phyloP scores from a whole-genome alignment of 2,329 filamentous ascomycete genomes.

The Capronia coronata region DNA sequence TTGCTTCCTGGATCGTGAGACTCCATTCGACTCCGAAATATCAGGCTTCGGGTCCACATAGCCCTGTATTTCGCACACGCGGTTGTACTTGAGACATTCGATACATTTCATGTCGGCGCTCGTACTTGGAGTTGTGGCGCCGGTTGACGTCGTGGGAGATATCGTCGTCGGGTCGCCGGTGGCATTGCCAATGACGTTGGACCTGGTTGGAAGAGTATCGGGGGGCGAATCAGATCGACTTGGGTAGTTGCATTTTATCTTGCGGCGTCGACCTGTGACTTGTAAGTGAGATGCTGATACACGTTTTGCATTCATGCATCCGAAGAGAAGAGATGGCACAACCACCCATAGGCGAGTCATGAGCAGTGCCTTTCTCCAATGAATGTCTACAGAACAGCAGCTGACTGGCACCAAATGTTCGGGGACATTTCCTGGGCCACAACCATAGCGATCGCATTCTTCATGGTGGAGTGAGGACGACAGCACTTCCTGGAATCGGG shows the following conservation, averaged over 20 bases:
- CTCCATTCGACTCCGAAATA: background rate
- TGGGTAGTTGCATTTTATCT: conserved; percentile 27
- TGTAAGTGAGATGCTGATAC: background rate
- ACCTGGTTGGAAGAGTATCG: background rate
- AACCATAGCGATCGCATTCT: too few relatives aligned
- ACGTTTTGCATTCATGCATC: background rate
- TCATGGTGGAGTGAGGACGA: too few relatives aligned
- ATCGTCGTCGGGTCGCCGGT: background rate
- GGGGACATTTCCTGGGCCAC: too few relatives aligned
- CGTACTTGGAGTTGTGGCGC: background rate
- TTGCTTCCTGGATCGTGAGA: background rate
- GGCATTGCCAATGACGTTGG: background rate
- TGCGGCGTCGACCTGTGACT: conserved; percentile 26
- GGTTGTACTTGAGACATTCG: conserved; percentile 20
- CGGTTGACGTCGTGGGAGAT: background rate
- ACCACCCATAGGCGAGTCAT: background rate
- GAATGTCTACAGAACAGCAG: too few relatives aligned
- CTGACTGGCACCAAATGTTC: too few relatives aligned
- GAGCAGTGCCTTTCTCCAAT: too few relatives aligned
- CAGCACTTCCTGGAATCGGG: too few relatives aligned
- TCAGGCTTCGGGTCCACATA: conserved; percentile 5
- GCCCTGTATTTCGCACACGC: conserved; percentile 23
- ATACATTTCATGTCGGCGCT: conserved; percentile 16
- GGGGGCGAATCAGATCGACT: background rate
- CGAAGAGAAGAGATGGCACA: background rate